phyloP scores from a whole-genome alignment of 2,329 filamentous ascomycete genomes.

The Xylariaceae sp. region DNA sequence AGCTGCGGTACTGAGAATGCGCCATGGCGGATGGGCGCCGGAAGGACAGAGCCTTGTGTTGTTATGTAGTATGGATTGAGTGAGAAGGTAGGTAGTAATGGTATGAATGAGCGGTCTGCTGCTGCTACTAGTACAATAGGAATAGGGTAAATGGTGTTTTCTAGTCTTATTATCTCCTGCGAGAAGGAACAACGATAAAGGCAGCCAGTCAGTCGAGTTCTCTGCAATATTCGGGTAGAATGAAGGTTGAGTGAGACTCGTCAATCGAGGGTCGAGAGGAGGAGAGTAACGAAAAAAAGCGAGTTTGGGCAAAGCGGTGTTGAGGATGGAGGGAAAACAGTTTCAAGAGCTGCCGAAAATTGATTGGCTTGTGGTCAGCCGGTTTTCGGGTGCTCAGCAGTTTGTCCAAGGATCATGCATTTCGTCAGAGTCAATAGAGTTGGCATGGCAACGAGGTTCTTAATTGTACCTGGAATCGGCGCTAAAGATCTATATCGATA shows the following conservation, averaged over 20 bases:
- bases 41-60: constrained; percentile 4
- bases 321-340: neutral
- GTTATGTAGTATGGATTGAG: constrained; percentile 10
- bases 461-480: too few relatives aligned
- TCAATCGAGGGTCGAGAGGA: constrained; percentile 4
- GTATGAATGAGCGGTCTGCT: constrained; percentile 3
- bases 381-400: constrained; percentile 16
- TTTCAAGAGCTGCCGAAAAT: neutral
- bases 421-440: constrained; percentile 32
- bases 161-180: too few relatives aligned
- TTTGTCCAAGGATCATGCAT: constrained; percentile 19
- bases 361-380: constrained; percentile 10
- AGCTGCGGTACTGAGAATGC: constrained; percentile 50
- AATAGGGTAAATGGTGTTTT: too few relatives aligned
- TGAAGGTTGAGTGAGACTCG: too few relatives aligned
- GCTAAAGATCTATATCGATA: too few relatives aligned
- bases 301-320: neutral
- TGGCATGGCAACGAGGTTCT: constrained; percentile 30
- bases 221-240: too few relatives aligned
- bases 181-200: too few relatives aligned
- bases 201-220: too few relatives aligned
- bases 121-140: neutral
- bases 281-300: too few relatives aligned
- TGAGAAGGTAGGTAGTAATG: constrained; percentile 16
- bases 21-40: constrained; percentile 44